phyloP scores from a whole-genome alignment of 2,329 filamentous ascomycete genomes.

The Diaporthe sp. region DNA sequence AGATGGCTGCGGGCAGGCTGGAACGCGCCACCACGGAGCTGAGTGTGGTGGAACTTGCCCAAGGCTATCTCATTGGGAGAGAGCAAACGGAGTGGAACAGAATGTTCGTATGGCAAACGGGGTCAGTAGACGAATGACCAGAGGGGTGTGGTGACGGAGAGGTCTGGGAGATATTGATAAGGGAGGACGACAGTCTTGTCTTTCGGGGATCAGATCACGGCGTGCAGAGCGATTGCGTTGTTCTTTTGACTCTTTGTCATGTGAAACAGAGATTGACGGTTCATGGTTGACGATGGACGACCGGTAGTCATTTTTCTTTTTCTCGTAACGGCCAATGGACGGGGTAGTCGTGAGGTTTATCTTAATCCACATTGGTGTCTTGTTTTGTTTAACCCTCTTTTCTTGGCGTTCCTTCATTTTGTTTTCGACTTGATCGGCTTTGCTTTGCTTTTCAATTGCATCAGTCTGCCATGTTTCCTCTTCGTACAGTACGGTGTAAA shows the following conservation, averaged over 20 bases:
- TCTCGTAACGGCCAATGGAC: slow-evolving; percentile 29
- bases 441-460: not conserved
- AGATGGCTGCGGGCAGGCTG: not conserved
- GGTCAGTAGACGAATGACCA: slow-evolving; percentile 13
- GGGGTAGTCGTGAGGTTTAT: slow-evolving; percentile 29
- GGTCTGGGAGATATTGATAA: slow-evolving; percentile 16
- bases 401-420: not conserved
- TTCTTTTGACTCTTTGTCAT: slow-evolving; percentile 30
- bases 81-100: not conserved
- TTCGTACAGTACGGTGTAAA: slow-evolving; percentile 4
- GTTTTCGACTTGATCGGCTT: not conserved
- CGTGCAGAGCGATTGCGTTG: slow-evolving; percentile 38
- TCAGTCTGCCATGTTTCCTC: slow-evolving; percentile 9
- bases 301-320: slow-evolving; percentile 32
- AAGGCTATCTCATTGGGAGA: not conserved
- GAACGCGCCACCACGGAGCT: not conserved
- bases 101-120: not conserved
- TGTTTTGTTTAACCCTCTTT: not conserved
- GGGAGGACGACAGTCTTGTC: not conserved
- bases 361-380: slow-evolving; percentile 44
- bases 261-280: slow-evolving; percentile 31
- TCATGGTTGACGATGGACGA: slow-evolving; percentile 38
- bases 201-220: slow-evolving; percentile 31
- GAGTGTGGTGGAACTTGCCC: not conserved
- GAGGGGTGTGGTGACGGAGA: not conserved